These are phyloP conservation scores for Stephania yunnanensis DNA, from an alignment of 164 flowering plant species.

Conservation along the genomic window DNA sequence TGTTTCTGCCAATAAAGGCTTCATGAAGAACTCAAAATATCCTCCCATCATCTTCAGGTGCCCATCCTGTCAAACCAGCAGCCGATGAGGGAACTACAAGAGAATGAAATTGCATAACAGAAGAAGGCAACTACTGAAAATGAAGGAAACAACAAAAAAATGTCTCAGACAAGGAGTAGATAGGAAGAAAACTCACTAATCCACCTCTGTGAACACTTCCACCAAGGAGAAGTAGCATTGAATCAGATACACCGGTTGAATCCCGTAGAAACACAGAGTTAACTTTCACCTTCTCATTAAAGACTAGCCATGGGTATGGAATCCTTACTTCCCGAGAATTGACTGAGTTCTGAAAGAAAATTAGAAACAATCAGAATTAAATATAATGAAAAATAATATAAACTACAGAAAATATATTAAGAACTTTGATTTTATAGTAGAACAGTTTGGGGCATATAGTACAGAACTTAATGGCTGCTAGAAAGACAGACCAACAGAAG, in stretches of 20 bases:
- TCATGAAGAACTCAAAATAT: slow-evolving; percentile 81
- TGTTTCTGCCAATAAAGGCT: slow-evolving; percentile 54
- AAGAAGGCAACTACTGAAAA: not conserved
- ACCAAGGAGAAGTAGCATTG: slow-evolving; percentile 81
- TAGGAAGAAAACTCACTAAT: slow-evolving; percentile 33
- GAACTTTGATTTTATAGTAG: not conserved
- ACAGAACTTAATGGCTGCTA: not conserved
- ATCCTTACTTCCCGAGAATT: slow-evolving; percentile 69
- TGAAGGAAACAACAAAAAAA: not conserved
- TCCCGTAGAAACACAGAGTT: slow-evolving; percentile 83
- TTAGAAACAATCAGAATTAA: not conserved
- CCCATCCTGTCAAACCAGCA: slow-evolving; percentile 52
- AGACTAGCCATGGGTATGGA: slow-evolving; percentile 95
- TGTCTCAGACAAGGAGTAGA: not conserved
- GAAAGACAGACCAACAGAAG: slow-evolving; percentile 4
- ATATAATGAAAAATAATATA: not conserved
- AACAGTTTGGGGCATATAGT: not conserved
- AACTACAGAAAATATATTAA: not conserved
- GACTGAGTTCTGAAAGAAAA: slow-evolving; percentile 59
- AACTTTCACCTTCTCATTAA: slow-evolving; percentile 92
- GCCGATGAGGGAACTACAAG: not conserved
- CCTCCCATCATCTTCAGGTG: slow-evolving; percentile 87
- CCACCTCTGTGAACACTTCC: slow-evolving; percentile 64
- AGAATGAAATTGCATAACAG: not conserved
- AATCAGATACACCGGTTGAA: slow-evolving; percentile 89